These are phyloP conservation scores for Delitschia confertaspora DNA, from an alignment of 495 filamentous ascomycete species.

Conservation along the genomic window DNA sequence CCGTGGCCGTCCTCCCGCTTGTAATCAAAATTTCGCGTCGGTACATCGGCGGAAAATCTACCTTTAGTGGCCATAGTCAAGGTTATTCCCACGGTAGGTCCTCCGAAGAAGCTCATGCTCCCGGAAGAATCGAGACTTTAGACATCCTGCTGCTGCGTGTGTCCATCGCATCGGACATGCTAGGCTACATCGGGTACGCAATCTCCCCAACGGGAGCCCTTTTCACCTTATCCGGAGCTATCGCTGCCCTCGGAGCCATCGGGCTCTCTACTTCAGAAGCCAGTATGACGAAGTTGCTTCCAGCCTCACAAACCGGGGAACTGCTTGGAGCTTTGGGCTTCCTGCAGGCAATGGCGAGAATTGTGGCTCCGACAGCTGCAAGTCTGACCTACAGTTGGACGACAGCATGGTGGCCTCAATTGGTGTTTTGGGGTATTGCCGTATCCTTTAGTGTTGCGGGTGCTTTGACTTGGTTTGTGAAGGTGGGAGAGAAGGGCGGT, in stretches of 20 bases:
- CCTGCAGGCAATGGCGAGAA: slow-evolving; percentile 4
- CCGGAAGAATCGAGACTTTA: neutral
- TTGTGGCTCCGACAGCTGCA: slow-evolving; percentile 4
- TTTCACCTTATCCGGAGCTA: slow-evolving; percentile 4
- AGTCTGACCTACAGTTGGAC: slow-evolving; percentile 3
- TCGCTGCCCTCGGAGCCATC: slow-evolving; percentile 7
- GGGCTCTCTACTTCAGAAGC: slow-evolving; percentile 10
- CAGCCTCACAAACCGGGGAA: neutral
- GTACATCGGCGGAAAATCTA: neutral
- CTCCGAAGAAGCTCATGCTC: neutral
- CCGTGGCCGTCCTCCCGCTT: slow-evolving; percentile 5
- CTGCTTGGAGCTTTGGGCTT: slow-evolving; percentile 6
- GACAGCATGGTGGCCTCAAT: neutral
- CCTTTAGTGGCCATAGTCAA: neutral
- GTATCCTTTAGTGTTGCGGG: slow-evolving; percentile 1
- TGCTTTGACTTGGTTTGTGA: neutral
- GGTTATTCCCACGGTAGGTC: neutral
- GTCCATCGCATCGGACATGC: slow-evolving; percentile 1
- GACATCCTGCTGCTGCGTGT: slow-evolving; percentile 2
- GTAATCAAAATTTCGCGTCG: neutral
- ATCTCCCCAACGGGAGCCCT: slow-evolving; percentile 2
- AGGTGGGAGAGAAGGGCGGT: neutral
- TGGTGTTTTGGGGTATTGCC: slow-evolving; percentile 8
- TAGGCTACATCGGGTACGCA: slow-evolving; percentile 11
- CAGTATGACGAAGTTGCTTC: slow-evolving; percentile 5